phyloP scores from a whole-genome alignment of 495 filamentous ascomycete species.

The Penicillium macrosclerotiorum region DNA sequence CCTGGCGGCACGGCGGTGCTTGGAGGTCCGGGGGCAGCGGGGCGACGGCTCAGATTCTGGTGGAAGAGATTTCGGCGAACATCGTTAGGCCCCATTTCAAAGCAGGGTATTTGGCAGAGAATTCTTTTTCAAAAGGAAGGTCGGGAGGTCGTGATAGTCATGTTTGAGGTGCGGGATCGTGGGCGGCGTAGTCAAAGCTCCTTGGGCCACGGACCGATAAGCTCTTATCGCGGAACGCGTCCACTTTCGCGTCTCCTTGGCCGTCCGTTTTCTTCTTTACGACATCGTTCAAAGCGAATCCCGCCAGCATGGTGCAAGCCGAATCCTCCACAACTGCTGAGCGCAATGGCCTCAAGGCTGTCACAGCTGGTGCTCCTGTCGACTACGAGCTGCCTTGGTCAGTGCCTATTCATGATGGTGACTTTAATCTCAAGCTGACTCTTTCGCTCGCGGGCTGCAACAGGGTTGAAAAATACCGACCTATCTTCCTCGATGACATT shows the following conservation, averaged over 20 bases:
- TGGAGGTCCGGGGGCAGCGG: constrained; percentile 46
- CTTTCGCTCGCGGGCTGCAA: background rate
- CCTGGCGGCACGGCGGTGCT: constrained; percentile 15
- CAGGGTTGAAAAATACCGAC: constrained; percentile 99
- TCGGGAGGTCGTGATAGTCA: background rate
- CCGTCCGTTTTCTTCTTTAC: constrained; percentile 2
- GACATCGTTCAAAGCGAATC: background rate
- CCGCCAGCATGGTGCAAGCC: constrained; percentile 45
- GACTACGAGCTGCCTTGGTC: constrained; percentile 93
- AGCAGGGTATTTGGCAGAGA: no score
- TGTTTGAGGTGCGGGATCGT: background rate
- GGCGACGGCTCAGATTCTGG: constrained; percentile 65
- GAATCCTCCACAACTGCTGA: constrained; percentile 78
- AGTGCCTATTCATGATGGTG: constrained; percentile 18
- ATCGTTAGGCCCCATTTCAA: constrained; percentile 33
- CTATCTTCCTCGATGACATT: constrained; percentile 90
- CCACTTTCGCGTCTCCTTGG: constrained; percentile 31
- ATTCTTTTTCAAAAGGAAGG: background rate
- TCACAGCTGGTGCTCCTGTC: constrained; percentile 56
- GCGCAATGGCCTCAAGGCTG: constrained; percentile 64
- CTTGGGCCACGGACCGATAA: constrained; percentile 4
- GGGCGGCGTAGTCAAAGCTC: background rate
- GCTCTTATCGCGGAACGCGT: constrained; percentile 23
- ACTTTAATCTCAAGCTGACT: constrained; percentile 10
- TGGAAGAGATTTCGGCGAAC: constrained; percentile 76